Percentiles rank a stretch among this genome's conserved stretches.
Conservation (phyloP, 306 rosid species). For the Sophora flavescens region DNA sequence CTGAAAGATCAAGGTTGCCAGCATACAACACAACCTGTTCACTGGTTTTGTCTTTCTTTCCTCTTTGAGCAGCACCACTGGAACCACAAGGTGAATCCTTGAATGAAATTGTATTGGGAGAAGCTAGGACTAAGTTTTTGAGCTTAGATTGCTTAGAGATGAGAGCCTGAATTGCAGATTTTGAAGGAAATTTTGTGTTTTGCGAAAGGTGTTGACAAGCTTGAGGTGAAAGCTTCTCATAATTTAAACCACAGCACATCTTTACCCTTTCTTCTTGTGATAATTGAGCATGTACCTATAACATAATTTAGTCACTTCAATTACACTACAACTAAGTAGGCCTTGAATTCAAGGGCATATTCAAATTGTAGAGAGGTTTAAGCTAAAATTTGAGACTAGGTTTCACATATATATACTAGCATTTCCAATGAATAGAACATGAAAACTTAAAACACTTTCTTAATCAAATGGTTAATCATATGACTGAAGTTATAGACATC, state of each 20-base stretch:
- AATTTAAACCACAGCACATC: slow-evolving; percentile 72
- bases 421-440: slow-evolving; percentile 18
- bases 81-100: slow-evolving; percentile 53
- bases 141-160: slow-evolving; percentile 75
- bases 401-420: slow-evolving; percentile 1
- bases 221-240: slow-evolving; percentile 82
- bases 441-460: slow-evolving; percentile 16
- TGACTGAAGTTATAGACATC: background rate
- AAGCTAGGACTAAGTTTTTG: slow-evolving; percentile 58
- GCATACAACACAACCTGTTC: slow-evolving; percentile 71
- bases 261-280: slow-evolving; percentile 80
- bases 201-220: slow-evolving; percentile 66
- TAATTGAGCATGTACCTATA: slow-evolving; percentile 82
- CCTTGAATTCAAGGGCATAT: slow-evolving; percentile 10
- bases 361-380: slow-evolving; percentile 3
- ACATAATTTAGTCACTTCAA: slow-evolving; percentile 42
- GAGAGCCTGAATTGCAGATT: slow-evolving; percentile 67
- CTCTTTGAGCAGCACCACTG: slow-evolving; percentile 43
- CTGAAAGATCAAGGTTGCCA: slow-evolving; percentile 59
- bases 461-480: slow-evolving; percentile 22
- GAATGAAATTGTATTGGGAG: slow-evolving; percentile 50
- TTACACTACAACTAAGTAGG: background rate
- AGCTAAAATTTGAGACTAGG: background rate
- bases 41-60: slow-evolving; percentile 54
- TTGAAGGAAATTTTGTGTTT: slow-evolving; percentile 75